phyloP scores from a whole-genome alignment of 2,329 filamentous ascomycete species.

The Aureobasidium melanogenum region DNA sequence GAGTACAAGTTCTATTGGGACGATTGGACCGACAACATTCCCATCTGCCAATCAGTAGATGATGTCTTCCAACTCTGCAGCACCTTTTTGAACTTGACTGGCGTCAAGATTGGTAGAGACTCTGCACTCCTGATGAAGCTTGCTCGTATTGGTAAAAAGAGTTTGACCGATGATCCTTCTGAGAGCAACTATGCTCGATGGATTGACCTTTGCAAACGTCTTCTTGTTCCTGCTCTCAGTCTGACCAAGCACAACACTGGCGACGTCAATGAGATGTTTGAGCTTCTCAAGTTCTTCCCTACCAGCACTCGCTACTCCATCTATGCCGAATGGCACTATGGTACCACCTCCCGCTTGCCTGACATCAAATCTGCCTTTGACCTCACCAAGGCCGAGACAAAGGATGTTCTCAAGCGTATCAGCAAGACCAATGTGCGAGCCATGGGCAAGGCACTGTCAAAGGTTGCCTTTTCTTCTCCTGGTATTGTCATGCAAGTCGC shows the following conservation, averaged over 20 bases:
- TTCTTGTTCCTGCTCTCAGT: slow-evolving; percentile 82
- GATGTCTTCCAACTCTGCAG: slow-evolving; percentile 83
- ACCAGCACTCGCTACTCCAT: slow-evolving; percentile 72
- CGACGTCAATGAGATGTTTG: slow-evolving; percentile 78
- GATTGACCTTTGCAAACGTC: slow-evolving; percentile 72
- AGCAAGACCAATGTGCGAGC: slow-evolving; percentile 77
- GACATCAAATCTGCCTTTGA: slow-evolving; percentile 73
- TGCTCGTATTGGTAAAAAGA: slow-evolving; percentile 73
- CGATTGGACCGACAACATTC: slow-evolving; percentile 90
- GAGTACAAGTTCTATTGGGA: slow-evolving; percentile 94
- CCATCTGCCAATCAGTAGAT: slow-evolving; percentile 80
- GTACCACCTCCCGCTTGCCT: slow-evolving; percentile 64
- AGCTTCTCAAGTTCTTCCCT: slow-evolving; percentile 70
- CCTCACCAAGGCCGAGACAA: slow-evolving; percentile 67
- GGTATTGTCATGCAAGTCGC: slow-evolving; percentile 86
- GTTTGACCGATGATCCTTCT: slow-evolving; percentile 61
- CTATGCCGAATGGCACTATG: slow-evolving; percentile 88
- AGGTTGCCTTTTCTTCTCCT: slow-evolving; percentile 84
- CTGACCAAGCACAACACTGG: slow-evolving; percentile 77
- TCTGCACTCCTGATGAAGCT: slow-evolving; percentile 69
- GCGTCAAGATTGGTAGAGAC: slow-evolving; percentile 83
- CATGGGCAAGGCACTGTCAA: slow-evolving; percentile 82
- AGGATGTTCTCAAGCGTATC: slow-evolving; percentile 78
- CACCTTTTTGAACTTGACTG: slow-evolving; percentile 75
- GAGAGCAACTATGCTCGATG: slow-evolving; percentile 65